Conservation (phyloP, 805 yeast genomes). For the Starmerella sirachaensis region DNA sequence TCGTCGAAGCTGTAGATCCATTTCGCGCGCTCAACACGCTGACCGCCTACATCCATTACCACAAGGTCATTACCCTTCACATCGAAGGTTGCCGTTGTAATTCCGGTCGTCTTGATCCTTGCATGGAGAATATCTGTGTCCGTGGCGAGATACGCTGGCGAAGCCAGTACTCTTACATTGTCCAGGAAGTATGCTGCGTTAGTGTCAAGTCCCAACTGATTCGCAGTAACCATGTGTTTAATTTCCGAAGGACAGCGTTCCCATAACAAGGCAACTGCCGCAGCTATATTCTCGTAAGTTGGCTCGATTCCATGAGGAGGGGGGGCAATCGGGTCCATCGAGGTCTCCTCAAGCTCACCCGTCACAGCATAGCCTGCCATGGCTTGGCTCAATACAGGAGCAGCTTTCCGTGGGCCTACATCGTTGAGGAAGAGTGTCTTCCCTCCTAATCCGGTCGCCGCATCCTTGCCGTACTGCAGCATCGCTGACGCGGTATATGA, state of each 20-base stretch:
- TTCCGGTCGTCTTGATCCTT: slow-evolving; percentile 90
- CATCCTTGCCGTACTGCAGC: no score
- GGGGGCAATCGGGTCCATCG: neutral
- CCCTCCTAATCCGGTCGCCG: neutral
- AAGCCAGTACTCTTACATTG: slow-evolving; percentile 51
- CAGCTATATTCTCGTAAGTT: slow-evolving; percentile 39
- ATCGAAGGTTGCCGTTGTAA: slow-evolving; percentile 70
- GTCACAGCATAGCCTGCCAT: slow-evolving; percentile 3
- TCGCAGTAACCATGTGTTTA: slow-evolving; percentile 38
- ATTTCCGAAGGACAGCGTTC: slow-evolving; percentile 28
- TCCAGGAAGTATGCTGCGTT: slow-evolving; percentile 74
- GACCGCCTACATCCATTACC: slow-evolving; percentile 95
- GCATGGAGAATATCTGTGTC: slow-evolving; percentile 82
- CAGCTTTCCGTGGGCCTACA: slow-evolving; percentile 40
- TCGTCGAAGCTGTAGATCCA: slow-evolving; percentile 96
- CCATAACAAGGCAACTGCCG: slow-evolving; percentile 65
- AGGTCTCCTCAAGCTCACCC: slow-evolving; percentile 8
- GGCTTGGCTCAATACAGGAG: slow-evolving; percentile 10
- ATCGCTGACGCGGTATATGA: slow-evolving; percentile 5
- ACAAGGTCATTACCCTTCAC: slow-evolving; percentile 53
- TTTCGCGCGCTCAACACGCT: slow-evolving; percentile 86
- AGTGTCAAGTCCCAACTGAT: slow-evolving; percentile 75
- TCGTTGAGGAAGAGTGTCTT: no score
- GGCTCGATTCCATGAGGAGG: neutral
- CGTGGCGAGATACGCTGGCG: slow-evolving; percentile 52